These are phyloP conservation scores for Nicotiana paniculata DNA, from an alignment of 257 asterid genomes.

Conservation along the genomic window DNA sequence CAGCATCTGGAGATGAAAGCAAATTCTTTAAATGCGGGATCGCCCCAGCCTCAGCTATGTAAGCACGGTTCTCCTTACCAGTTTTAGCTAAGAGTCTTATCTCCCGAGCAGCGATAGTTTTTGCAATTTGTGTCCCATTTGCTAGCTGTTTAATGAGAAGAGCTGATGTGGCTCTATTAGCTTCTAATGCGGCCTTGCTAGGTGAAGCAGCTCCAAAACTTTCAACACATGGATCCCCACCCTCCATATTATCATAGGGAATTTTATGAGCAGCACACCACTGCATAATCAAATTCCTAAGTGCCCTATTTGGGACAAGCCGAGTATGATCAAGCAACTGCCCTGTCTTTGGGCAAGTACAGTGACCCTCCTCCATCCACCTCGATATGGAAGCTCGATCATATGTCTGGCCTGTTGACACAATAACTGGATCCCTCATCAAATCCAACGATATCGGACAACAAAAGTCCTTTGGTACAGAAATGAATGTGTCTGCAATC, in stretches of 20 bases:
- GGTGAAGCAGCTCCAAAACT: conserved; percentile 26
- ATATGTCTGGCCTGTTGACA: conserved; percentile 89
- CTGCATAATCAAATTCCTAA: conserved; percentile 63
- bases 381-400: conserved; percentile 68
- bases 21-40: conserved; percentile 56
- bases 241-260: conserved; percentile 53
- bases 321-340: conserved; percentile 61
- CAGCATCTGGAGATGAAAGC: conserved; percentile 49
- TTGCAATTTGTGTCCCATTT: conserved; percentile 53
- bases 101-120: conserved; percentile 72
- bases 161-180: conserved; percentile 60
- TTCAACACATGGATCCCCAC: conserved; percentile 37
- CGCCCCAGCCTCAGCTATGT: conserved; percentile 83
- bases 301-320: conserved; percentile 63
- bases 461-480: conserved; percentile 74
- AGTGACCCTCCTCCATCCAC: conserved; percentile 91
- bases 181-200: conserved; percentile 60
- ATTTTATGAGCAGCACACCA: conserved; percentile 77
- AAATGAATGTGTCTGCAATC: conserved; percentile 62
- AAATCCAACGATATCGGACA: conserved; percentile 80
- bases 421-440: conserved; percentile 83
- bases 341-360: conserved; percentile 83
- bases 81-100: conserved; percentile 75
- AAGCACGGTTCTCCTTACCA: conserved; percentile 69
- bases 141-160: conserved; percentile 59